phyloP scores from a whole-genome alignment of 1,284 basidiomycete species.

The Melanopsichium pennsylvanicum region DNA sequence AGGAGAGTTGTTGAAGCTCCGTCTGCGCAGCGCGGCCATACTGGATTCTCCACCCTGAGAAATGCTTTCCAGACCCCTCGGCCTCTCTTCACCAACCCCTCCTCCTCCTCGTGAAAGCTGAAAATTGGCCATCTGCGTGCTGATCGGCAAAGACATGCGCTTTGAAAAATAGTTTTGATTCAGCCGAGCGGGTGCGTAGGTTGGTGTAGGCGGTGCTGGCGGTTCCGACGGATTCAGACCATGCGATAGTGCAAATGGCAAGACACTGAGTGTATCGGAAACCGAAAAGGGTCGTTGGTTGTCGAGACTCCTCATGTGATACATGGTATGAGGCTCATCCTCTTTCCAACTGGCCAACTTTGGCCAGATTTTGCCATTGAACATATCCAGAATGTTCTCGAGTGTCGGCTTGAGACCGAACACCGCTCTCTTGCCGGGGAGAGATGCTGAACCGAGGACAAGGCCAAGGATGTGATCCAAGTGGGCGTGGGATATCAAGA shows the following conservation, averaged over 20 bases:
- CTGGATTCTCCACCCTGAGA: slow-evolving; percentile 27
- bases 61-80: slow-evolving; percentile 33
- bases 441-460: slow-evolving; percentile 77
- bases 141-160: slow-evolving; percentile 53
- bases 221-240: slow-evolving; percentile 51
- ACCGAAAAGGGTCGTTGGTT: slow-evolving; percentile 37
- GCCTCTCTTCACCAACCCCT: too few species aligned
- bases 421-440: slow-evolving; percentile 75
- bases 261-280: slow-evolving; percentile 40
- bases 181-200: slow-evolving; percentile 30
- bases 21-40: slow-evolving; percentile 19
- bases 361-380: slow-evolving; percentile 81
- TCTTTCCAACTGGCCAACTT: slow-evolving; percentile 79
- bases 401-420: slow-evolving; percentile 74
- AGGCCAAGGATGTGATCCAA: slow-evolving; percentile 80
- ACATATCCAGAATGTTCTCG: slow-evolving; percentile 76
- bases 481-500: slow-evolving; percentile 79
- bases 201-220: slow-evolving; percentile 56
- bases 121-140: slow-evolving; percentile 42
- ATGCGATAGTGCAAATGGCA: slow-evolving; percentile 55
- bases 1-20: slow-evolving; percentile 38
- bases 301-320: slow-evolving; percentile 58
- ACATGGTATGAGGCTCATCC: slow-evolving; percentile 57
- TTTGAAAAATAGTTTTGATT: slow-evolving; percentile 51
- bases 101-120: slow-evolving; percentile 24